Percentiles rank a stretch among this genome's conserved stretches.
These are phyloP conservation scores for Fraxinus xanthoxyloides DNA, from an alignment of 305 asterid genomes.

Conservation along the genomic window DNA sequence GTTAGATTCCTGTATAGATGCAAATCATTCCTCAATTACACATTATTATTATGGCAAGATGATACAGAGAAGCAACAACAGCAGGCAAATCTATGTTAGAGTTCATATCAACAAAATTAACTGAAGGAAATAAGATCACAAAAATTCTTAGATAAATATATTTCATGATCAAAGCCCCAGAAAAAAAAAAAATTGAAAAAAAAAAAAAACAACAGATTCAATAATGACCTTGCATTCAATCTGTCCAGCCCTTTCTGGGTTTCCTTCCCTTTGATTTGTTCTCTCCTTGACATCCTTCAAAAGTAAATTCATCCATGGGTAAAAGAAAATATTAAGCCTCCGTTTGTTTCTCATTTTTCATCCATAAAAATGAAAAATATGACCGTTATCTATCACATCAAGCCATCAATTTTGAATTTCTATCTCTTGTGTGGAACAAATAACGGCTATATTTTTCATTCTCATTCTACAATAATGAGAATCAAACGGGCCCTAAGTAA, in stretches of 20 bases:
- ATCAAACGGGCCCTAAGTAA: too few relatives aligned
- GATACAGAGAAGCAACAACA: background rate
- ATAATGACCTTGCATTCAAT: conserved; percentile 49
- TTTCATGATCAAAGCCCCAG: background rate
- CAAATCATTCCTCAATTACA: background rate
- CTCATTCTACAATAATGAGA: too few relatives aligned
- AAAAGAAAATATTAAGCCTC: background rate
- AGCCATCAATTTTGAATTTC: too few relatives aligned
- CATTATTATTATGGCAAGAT: background rate
- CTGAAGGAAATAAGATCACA: conserved; percentile 1
- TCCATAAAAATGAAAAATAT: too few relatives aligned
- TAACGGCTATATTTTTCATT: too few relatives aligned
- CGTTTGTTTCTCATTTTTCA: too few relatives aligned
- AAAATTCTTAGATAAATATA: background rate
- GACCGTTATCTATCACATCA: too few relatives aligned
- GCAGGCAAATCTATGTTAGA: background rate
- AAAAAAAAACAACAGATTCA: background rate
- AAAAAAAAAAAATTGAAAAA: too few relatives aligned
- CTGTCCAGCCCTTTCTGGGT: conserved; percentile 37
- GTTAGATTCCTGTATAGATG: background rate
- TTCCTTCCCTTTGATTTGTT: conserved; percentile 30
- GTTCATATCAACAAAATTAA: background rate
- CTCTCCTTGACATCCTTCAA: conserved; percentile 35
- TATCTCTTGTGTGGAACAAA: too few relatives aligned
- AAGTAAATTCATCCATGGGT: conserved; percentile 9